Evolutionary conservation across 371 early-diverging fungal species (phyloP), one percentile per base, ranked within the genome.

Genomic region (Saksenaea oblongispora): DNA sequence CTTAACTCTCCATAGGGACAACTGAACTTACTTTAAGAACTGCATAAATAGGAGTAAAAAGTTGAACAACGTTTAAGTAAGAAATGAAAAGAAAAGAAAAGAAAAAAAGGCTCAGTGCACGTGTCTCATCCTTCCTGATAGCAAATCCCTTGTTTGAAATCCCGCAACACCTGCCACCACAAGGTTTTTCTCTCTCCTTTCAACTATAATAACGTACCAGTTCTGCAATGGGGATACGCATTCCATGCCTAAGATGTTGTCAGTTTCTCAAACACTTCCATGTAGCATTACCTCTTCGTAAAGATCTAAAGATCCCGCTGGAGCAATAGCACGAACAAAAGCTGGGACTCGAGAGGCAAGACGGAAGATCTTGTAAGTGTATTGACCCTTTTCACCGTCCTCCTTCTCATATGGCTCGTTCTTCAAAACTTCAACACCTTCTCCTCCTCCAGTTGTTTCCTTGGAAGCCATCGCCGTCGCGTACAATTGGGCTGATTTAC

Each of bases 141-240:
- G 36, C 34, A 34, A n/a, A 47, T 47, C 63, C 63, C 57, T 37
- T 31, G 44, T 41, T 56, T 56, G 24, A 47, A 47, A 47, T 47
- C 22, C 51, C 51, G 51, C 51, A 17, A 47, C 18, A 22, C 24
- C 37, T 58, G 11, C 34, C 37, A 31, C 3, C 37, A 15, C 10
- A n/a, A 22, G 18, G 14, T 42, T 58, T 36, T 36, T 36, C 34
- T 18, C 58, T 36, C 36, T 14, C 7, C 37, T 14, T 39, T 31
- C 31, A 31, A 13, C 57, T 13, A 22, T 9, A 18, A 2, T 26
- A 5, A 61, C 59, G 76, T 86, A 91, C 89, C 86, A 70, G 90
- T 90, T 78, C 84, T 87, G 78, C 90, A 90, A 65, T 89, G 87
- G 9, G 93, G 93, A 69, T 90, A 92, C 39, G 89, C 93, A 70